Percentiles rank a stretch among this genome's conserved stretches.
These are phyloP conservation scores for Tuber microsphaerosporum DNA, from an alignment of 495 filamentous ascomycete genomes.

Conservation along the genomic window DNA sequence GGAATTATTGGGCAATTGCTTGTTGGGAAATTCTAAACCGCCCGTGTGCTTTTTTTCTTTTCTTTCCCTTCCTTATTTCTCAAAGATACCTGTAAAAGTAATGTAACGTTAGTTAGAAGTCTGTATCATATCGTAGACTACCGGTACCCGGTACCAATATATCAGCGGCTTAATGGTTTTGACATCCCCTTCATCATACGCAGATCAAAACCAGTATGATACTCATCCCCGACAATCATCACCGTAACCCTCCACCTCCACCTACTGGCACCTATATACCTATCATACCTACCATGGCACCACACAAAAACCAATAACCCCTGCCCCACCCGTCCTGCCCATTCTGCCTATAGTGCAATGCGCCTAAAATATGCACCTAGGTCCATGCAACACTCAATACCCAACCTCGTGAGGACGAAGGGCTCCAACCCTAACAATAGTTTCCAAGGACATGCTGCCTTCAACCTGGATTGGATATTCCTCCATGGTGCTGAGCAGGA, in stretches of 20 bases:
- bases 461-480: too few relatives aligned
- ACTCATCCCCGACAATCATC: neutral
- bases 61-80: neutral
- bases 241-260: neutral
- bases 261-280: neutral
- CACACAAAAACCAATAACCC: neutral
- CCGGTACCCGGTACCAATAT: neutral
- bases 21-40: conserved; percentile 60
- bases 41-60: neutral
- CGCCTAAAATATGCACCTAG: too few relatives aligned
- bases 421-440: too few relatives aligned
- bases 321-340: too few relatives aligned
- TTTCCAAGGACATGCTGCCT: too few relatives aligned
- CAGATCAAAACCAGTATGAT: neutral
- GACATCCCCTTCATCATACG: neutral
- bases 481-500: too few relatives aligned
- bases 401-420: too few relatives aligned
- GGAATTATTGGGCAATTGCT: conserved; percentile 68
- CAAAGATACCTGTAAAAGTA: neutral
- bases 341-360: too few relatives aligned
- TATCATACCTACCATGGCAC: neutral
- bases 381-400: too few relatives aligned
- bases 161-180: neutral
- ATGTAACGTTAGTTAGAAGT: neutral
- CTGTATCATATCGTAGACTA: neutral